Evolutionary conservation across 2,329 filamentous ascomycete genomes (phyloP), one percentile per base, ranked within the genome.

Genomic region (Coniochaeta sp.): DNA sequence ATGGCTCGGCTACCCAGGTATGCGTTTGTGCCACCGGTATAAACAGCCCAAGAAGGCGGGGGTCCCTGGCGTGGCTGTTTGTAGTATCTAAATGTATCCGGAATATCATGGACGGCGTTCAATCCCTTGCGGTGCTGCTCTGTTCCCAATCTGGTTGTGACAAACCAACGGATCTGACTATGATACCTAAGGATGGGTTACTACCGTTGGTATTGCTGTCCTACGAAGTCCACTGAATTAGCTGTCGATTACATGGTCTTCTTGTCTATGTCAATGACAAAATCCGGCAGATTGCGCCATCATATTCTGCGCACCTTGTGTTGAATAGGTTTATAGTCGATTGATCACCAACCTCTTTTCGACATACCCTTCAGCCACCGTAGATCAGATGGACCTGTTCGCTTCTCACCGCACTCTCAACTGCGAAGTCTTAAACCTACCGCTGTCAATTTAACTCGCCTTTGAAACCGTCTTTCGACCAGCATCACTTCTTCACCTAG

Each of bases 1-100:
- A 92, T 96, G 90, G 89, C 91, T 31, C 76, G 79, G 70, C 77
- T 95, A 77, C 80, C 89, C 63, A 87, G 86, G 74, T 96, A 96
- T 77, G 86, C 87, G 17, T 66, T 62, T 59, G 63, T 61, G 1
- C 61, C 62, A 1, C 47, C 47, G 22, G 47, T 52, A 52, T 52
- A 24, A 52, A 22, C 5, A 17, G 47, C 24, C 16, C 7, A 12
- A 31, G 2, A 31, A 31, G 24, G 22, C n/a, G 22, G 4, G 22
- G 19, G 43, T 26, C 16, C 26, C 26, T 47, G 9, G 43, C 43
- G 5, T 11, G 22, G 47, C n/a, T 4, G 43, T 9, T 52, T 52
- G 47, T 52, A 52, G 19, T 52, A 28, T 52, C 14, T 24, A 47
- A 24, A 26, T 52, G 47, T 52, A 12, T 47, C 6, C 16, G 47